Evolutionary conservation across 352 stramenopile species (phyloP), one percentile per base, ranked within the genome.

Genomic region (Pythium guiyangense): DNA sequence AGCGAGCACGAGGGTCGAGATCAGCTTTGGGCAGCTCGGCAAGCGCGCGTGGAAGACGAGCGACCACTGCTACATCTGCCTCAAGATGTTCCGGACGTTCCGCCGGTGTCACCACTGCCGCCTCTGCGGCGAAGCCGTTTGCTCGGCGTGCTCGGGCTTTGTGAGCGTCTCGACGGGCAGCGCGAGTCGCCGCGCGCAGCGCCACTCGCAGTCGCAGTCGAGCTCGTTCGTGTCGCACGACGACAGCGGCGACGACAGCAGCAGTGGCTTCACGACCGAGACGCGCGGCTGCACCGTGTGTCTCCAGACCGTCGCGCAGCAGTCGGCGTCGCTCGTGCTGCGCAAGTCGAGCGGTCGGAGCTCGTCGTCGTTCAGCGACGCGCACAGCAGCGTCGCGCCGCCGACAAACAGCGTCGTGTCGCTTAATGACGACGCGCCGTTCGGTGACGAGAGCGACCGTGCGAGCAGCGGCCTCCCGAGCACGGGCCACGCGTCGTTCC

Each of bases 61-160:
- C 59, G 70, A 85, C 58, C 62, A 74, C 60, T 90, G 79, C 57
- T 72, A 61, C 43, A 43, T 86, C 34, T 90, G 79, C 43, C 58
- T 84, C 50, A 85, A 85, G 65, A 69, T 62, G 27, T 89, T 89
- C 54, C 73, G 75, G 45, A 73, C 77, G 12, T 90, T 92, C 62
- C 73, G 78, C 1, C 67, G 67, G 49, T 77, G 74, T 47, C 74
- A 90, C 57, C 77, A 88, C 65, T 90, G 80, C 49, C 80, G 80
- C 1, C 75, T 90, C 46, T 90, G 80, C 52, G 80, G 77, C 17
- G 75, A 87, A 53, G 70, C 73, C 5, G 73, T 90, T 12, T 90
- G 77, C 48, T 70, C 65, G 37, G 73, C 71, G n/a, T 90, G 80
- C 60, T 90, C 79, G 15, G 78, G 63, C 45, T 79, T 82, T 59